Evolutionary conservation across 2,329 filamentous ascomycete genomes (phyloP).

Genomic region (Chrysoporthe austroafricana): DNA sequence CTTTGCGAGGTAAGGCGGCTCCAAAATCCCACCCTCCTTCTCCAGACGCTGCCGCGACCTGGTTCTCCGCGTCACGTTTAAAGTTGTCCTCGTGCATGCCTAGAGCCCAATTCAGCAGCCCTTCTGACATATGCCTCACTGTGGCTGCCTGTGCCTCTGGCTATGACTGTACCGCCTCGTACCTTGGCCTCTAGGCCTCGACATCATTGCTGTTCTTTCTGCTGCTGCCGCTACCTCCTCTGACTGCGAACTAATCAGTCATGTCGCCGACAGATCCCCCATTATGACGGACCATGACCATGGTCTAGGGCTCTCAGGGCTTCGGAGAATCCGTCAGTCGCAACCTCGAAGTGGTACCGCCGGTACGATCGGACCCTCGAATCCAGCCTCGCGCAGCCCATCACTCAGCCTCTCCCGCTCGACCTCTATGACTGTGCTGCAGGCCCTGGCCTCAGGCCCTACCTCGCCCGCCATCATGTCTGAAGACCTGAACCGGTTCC

Average conservation of each 20-base stretch:
- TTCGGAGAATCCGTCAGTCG: constrained; percentile 92
- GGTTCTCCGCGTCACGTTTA: constrained; percentile 10
- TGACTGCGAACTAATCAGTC: constrained; percentile 19
- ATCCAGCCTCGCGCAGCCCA: constrained; percentile 64
- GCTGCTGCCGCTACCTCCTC: constrained; percentile 33
- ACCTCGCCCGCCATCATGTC: constrained; percentile 72
- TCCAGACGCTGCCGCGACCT: not conserved
- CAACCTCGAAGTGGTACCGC: constrained; percentile 69
- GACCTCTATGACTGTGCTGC: constrained; percentile 71
- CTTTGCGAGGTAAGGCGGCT: constrained; percentile 68
- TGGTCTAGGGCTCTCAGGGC: constrained; percentile 80
- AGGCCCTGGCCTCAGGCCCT: constrained; percentile 63
- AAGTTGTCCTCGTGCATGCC: constrained; percentile 14
- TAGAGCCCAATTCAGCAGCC: constrained; percentile 11
- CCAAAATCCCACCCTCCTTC: constrained; percentile 18
- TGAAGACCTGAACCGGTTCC: constrained; percentile 91
- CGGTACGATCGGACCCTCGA: constrained; percentile 63
- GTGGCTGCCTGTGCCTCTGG: constrained; percentile 3
- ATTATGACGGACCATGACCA: constrained; percentile 86
- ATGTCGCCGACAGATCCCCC: constrained; percentile 64
- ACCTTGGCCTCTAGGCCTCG: not conserved
- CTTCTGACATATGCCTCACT: constrained; percentile 32
- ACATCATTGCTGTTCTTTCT: constrained; percentile 28
- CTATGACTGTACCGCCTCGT: constrained; percentile 17
- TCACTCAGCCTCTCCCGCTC: constrained; percentile 65